A percentile compares a stretch with the other conserved stretches of the same genome.
Conservation (phyloP, 495 filamentous ascomycete species). For the Aspergillus sparsus region DNA sequence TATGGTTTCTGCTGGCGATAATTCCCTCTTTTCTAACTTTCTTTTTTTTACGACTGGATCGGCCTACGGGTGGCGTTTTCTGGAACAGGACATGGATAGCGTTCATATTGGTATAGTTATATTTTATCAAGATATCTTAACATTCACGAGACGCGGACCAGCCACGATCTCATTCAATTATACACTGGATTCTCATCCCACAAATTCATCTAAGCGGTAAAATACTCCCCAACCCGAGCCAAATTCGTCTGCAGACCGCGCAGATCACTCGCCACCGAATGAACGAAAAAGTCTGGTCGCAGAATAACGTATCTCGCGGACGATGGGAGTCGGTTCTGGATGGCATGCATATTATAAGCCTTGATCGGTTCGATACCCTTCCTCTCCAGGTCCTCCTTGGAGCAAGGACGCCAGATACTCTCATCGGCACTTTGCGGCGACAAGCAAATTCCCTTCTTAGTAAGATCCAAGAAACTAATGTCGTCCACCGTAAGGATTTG, state of each 20-base stretch:
- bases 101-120: not conserved
- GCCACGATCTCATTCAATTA: not conserved
- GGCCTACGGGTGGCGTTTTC: no score
- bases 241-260: not conserved
- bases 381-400: not conserved
- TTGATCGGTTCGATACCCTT: not conserved
- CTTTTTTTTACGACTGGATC: not conserved
- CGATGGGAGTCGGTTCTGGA: not conserved
- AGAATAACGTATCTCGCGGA: slow-evolving; percentile 8
- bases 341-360: not conserved
- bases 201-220: not conserved
- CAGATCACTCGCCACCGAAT: slow-evolving; percentile 12
- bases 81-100: not conserved
- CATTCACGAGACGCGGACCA: not conserved
- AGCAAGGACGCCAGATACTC: slow-evolving; percentile 1
- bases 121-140: not conserved
- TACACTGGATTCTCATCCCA: not conserved
- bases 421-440: not conserved
- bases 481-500: not conserved
- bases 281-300: slow-evolving; percentile 14
- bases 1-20: not conserved
- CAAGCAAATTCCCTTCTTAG: not conserved
- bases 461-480: not conserved
- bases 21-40: not conserved
- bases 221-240: not conserved